phyloP scores from a whole-genome alignment of 2,329 filamentous ascomycete genomes.

The Sporothrix pseudoabietina region DNA sequence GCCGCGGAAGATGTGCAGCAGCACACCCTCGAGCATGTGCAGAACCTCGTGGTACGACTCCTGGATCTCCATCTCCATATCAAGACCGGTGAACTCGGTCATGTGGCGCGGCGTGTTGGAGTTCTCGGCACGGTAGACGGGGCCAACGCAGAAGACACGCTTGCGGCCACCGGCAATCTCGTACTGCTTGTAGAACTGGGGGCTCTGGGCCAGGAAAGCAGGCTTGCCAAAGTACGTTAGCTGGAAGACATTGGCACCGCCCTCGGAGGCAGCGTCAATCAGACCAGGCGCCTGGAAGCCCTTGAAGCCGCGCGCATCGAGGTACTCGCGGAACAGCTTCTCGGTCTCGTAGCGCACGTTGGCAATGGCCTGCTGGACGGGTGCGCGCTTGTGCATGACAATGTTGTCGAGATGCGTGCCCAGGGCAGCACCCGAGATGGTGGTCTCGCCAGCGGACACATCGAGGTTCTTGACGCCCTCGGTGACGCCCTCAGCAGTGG shows the following conservation, averaged over 20 bases:
- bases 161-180: constrained; percentile 78
- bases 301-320: constrained; percentile 72
- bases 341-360: constrained; percentile 50
- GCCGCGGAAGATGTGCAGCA: constrained; percentile 79
- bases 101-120: constrained; percentile 82
- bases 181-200: constrained; percentile 87
- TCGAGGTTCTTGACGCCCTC: constrained; percentile 42
- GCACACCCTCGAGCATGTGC: constrained; percentile 69
- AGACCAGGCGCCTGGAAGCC: constrained; percentile 89
- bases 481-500: constrained; percentile 42
- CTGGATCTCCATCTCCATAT: constrained; percentile 88
- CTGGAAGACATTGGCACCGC: constrained; percentile 88
- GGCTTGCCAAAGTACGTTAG: constrained; percentile 86
- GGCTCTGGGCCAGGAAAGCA: constrained; percentile 77
- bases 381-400: constrained; percentile 87
- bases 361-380: constrained; percentile 83
- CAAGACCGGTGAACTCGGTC: constrained; percentile 86
- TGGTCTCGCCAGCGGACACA: constrained; percentile 38
- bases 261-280: constrained; percentile 87
- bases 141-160: constrained; percentile 75
- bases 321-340: constrained; percentile 57
- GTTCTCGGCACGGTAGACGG: constrained; percentile 84
- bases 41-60: constrained; percentile 76
- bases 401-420: constrained; percentile 88
- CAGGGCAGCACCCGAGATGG: constrained; percentile 73